Evolutionary conservation across 2,329 filamentous ascomycete species (phyloP).

Genomic region (Metarhizium sp.): DNA sequence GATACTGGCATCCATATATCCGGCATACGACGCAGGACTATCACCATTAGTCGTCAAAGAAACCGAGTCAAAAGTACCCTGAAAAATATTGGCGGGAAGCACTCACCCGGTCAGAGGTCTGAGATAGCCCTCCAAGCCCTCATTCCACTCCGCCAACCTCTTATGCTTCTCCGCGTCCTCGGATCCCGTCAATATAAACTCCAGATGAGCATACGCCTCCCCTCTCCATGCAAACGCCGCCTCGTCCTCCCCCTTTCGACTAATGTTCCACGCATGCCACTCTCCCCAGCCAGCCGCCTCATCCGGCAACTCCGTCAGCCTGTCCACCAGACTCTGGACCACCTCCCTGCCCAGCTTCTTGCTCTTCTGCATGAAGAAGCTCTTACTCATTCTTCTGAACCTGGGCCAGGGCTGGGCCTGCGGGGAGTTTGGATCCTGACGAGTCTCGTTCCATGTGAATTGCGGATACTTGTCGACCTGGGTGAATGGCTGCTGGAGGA

Average conservation of each 20-base stretch:
- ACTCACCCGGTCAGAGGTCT: not conserved
- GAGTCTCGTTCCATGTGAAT: conserved; percentile 2
- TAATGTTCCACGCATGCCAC: conserved; percentile 8
- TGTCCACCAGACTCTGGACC: conserved; percentile 2
- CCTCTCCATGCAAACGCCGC: conserved; percentile 10
- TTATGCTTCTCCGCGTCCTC: conserved; percentile 5
- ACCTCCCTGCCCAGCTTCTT: not conserved
- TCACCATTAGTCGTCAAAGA: not conserved
- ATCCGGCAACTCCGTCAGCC: conserved; percentile 2
- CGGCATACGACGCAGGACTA: conserved; percentile 9
- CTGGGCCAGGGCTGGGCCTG: conserved; percentile 6
- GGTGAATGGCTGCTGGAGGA: conserved; percentile 6
- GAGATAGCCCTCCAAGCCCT: conserved; percentile 3
- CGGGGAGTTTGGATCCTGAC: not conserved
- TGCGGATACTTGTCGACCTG: not conserved
- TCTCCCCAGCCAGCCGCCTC: conserved; percentile 5
- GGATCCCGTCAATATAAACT: conserved; percentile 8
- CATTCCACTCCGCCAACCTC: conserved; percentile 2
- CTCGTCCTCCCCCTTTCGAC: not conserved
- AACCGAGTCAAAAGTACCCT: no score
- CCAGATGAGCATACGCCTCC: conserved; percentile 8
- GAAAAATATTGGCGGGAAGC: not conserved
- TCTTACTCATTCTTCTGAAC: conserved; percentile 7
- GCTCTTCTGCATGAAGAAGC: conserved; percentile 8
- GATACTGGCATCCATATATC: conserved; percentile 9